Conservation (phyloP, 371 early-diverging fungal genomes). For the Mucor indicus region DNA sequence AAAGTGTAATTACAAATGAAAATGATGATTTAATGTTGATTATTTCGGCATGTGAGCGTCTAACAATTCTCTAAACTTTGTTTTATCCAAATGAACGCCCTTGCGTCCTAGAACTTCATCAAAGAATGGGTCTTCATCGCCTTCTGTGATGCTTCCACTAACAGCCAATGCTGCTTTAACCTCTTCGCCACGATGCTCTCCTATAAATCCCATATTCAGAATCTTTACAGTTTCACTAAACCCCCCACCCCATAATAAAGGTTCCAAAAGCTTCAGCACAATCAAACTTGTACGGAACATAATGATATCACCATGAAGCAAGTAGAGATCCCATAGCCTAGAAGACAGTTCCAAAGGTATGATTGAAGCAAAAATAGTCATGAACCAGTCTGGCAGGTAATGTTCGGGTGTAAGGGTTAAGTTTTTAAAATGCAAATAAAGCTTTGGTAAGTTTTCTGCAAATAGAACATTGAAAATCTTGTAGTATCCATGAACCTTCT, state of each 20-base stretch:
- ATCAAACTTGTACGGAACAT: conserved; percentile 46
- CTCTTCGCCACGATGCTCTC: conserved; percentile 33
- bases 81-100: conserved; percentile 32
- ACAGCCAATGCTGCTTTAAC: conserved; percentile 46
- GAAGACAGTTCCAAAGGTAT: conserved; percentile 46
- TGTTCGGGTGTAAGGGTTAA: conserved; percentile 48
- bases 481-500: conserved; percentile 41
- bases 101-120: conserved; percentile 44
- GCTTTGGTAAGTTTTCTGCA: conserved; percentile 49
- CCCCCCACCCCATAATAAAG: conserved; percentile 47
- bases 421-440: conserved; percentile 50
- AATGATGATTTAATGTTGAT: too few species aligned
- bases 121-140: conserved; percentile 48
- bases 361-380: conserved; percentile 48
- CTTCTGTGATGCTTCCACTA: conserved; percentile 44
- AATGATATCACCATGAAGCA: conserved; percentile 47
- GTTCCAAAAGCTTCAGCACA: conserved; percentile 47
- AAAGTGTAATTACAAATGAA: too few species aligned
- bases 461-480: conserved; percentile 51
- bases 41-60: conserved; percentile 32
- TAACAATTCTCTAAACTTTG: conserved; percentile 36
- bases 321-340: conserved; percentile 48
- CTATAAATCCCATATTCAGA: conserved; percentile 34
- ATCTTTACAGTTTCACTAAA: conserved; percentile 47
- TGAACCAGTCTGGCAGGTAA: conserved; percentile 50